Base-by-base conservation (phyloP, 1,139 yeast species). In the Zhuliangozyma blackwelliae region DNA sequence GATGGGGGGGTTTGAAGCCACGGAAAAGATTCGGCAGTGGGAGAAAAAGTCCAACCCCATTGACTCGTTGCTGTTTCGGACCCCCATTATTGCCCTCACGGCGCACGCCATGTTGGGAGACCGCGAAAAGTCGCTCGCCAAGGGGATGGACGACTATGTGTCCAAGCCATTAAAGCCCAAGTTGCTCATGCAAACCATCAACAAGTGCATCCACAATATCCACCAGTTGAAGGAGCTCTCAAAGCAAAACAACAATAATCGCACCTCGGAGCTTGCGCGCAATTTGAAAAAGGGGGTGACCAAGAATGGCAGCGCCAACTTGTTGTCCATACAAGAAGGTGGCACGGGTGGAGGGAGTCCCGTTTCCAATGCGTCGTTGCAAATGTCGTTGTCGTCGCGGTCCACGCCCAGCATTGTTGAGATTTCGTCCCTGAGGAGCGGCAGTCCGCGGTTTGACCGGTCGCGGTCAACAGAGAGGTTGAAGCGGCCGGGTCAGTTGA, bases 31-130 rank as follows among this genome's bases (percentile, higher is more conserved):
- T 39, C 68, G 95, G 50, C 90, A 83, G 56, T 86, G 94, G 94
- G 96, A 87, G 61, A 79, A 75, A 65, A 86, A 82, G 58, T 72
- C 80, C 35, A 79, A 82, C 44, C 87, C 87, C n/a, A 80, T 82
- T 27, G 87, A 86, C 43, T 69, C 77, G 2, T 65, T 75, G 37
- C 65, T 75, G 35, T 73, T 73, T 51, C 71, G 95, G 43, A 82
- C 94, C 1, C 95, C 95, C 20, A 86, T 87, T 48, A 87, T 87
- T 51, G 95, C 96, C 1, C 68, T 87, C 39, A 87, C 96, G 0
- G 96, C 95, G 0, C 95, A 87, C 57, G 95, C 95, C 5, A 86
- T 86, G 95, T 70, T 86, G 65, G 94, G 94, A 30, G 96, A 87
- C 58, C 68, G 95, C 40, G 95, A 86, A 57, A 75, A 85, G 49